Evolutionary conservation across 306 rosid genomes (phyloP).

Genomic region (Astragalus membranaceus): DNA sequence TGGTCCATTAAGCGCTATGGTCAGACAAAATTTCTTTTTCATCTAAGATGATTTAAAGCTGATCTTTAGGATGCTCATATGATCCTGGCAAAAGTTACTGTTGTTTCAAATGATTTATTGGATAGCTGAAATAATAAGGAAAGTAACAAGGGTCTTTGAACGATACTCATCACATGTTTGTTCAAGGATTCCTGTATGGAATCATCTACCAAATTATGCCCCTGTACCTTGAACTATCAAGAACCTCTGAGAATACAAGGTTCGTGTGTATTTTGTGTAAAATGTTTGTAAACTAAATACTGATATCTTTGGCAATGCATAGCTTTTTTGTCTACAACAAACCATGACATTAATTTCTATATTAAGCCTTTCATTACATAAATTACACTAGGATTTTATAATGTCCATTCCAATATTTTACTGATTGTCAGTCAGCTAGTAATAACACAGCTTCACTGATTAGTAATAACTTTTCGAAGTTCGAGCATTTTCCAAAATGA

Average conservation of each 20-base stretch:
- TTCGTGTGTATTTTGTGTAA: background rate
- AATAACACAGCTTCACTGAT: background rate
- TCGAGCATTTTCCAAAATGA: background rate
- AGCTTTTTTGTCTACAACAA: background rate
- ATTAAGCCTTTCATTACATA: background rate
- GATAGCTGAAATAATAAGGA: background rate
- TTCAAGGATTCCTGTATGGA: background rate
- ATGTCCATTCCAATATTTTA: background rate
- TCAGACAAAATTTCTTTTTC: background rate
- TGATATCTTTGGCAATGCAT: background rate
- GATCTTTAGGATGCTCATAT: background rate
- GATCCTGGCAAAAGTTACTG: background rate
- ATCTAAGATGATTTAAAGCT: background rate
- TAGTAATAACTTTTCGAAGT: slow-evolving; percentile 1
- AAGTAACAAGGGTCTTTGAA: background rate
- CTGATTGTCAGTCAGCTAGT: background rate
- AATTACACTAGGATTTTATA: background rate
- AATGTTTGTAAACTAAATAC: background rate
- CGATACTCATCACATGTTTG: background rate
- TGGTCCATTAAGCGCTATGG: background rate
- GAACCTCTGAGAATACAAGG: no score
- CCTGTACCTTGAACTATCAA: background rate
- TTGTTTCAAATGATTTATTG: slow-evolving; percentile 6
- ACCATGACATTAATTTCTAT: no score
- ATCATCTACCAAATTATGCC: background rate